Base-by-base conservation (phyloP, 306 rosid species). In the Pachyrhizus erosus region DNA sequence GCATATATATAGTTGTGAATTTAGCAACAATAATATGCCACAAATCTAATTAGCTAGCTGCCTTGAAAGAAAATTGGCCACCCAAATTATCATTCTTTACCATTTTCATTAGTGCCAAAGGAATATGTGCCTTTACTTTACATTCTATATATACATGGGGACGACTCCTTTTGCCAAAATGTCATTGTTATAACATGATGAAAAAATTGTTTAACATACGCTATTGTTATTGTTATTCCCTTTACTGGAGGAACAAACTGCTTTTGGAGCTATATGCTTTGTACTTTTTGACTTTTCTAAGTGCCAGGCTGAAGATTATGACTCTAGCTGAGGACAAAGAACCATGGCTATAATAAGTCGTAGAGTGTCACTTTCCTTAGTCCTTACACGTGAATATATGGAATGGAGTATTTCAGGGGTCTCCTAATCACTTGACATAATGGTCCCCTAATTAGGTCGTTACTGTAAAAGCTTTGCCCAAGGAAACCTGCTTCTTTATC, bases 231-330 rank as follows among this genome's bases (percentile, higher is more conserved):
- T n/a, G 2, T 10, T 49, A 49, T 49, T 49, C 8, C 21, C 0
- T 49, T 49, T 49, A 49, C 20, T 14, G 55, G 48, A 10, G 1
- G 3, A 34, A 21, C 70, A 23, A 45, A 31, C 1, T 34, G 54
- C 14, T 14, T 82, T 64, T 64, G 73, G 79, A 62, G 81, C 73
- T n/a, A 10, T 67, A 86, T 54, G 72, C 45, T 37, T 1, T 79
- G 45, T 7, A 51, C 8, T 5, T 3, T 31, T 39, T 5, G 51
- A 48, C 78, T 80, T 62, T 40, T 37, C 31, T 17, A 40, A 31
- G 40, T 26, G 40, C 61, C 80, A 39, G 52, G 31, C 87, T 72
- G 84, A 76, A 65, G 40, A 52, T 61, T 84, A 73, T 52, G 10
- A 52, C 24, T 64, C 29, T 62, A 18, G 8, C 1, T 12, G 1